Evolutionary conservation across 2,329 filamentous ascomycete species (phyloP).

Genomic region (Tolypocladium album): DNA sequence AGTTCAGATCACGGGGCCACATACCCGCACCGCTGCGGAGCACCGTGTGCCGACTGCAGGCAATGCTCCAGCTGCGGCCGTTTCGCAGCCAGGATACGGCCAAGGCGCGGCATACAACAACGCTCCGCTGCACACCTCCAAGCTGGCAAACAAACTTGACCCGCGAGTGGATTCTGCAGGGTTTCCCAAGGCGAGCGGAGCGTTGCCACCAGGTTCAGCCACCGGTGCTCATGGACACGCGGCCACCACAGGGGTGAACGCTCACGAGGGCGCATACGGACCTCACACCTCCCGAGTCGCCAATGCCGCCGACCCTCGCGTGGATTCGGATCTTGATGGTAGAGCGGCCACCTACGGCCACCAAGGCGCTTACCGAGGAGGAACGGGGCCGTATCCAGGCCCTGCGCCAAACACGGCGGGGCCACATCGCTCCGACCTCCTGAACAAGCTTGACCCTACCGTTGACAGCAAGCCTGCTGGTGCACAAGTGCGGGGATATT

Average conservation of each 20-base stretch:
- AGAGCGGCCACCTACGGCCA: neutral
- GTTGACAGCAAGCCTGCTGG: constrained; percentile 9
- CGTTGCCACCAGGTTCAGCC: neutral
- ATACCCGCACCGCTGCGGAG: neutral
- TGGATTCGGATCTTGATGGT: neutral
- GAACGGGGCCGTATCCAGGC: neutral
- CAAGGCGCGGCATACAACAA: neutral
- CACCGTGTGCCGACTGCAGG: neutral
- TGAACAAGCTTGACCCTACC: constrained; percentile 7
- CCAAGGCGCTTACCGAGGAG: neutral
- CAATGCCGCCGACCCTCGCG: neutral
- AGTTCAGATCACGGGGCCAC: constrained; percentile 1
- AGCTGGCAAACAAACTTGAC: constrained; percentile 32
- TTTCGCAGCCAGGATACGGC: neutral
- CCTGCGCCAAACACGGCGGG: constrained; percentile 7
- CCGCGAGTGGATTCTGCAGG: constrained; percentile 30
- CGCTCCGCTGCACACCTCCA: constrained; percentile 18
- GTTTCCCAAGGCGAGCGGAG: neutral
- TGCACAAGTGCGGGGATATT: neutral
- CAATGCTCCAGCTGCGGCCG: neutral
- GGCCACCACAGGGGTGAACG: neutral
- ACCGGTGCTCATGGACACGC: neutral
- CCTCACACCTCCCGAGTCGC: neutral
- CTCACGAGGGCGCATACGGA: constrained; percentile 4
- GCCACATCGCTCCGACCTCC: constrained; percentile 5